Conservation (phyloP, 345 rosid genomes). For the Reutealis trisperma region DNA sequence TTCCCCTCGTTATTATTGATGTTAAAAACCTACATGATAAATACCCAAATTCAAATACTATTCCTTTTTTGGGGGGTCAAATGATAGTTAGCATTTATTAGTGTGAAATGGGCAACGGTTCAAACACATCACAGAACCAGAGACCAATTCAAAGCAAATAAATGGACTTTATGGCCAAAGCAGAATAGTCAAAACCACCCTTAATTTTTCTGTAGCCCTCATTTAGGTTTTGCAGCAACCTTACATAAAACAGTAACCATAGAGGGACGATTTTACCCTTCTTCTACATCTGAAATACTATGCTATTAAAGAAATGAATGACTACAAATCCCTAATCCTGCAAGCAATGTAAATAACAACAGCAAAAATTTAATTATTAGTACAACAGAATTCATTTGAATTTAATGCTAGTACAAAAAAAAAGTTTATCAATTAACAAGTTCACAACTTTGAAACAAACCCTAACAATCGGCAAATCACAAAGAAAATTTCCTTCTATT, state of each 20-base stretch:
- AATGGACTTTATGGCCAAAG: not conserved
- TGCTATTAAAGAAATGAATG: too few species aligned
- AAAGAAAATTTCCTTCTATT: not conserved
- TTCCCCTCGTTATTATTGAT: not conserved
- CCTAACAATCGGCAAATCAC: not conserved
- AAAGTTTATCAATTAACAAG: not conserved
- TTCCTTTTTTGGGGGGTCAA: not conserved
- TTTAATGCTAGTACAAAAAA: not conserved
- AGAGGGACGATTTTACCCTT: not conserved
- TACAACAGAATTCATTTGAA: not conserved
- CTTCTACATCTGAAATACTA: not conserved
- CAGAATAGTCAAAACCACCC: not conserved
- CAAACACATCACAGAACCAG: not conserved
- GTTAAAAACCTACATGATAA: not conserved
- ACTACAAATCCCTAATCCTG: too few species aligned
- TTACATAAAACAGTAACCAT: not conserved
- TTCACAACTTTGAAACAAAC: not conserved
- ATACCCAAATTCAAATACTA: not conserved
- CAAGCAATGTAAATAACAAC: not conserved
- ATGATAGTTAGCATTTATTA: not conserved
- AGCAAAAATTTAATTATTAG: not conserved
- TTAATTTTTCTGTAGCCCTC: not conserved
- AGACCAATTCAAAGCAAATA: not conserved
- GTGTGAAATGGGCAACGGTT: not conserved
- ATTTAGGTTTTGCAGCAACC: not conserved